Percentiles rank a stretch among this genome's conserved stretches.
These are phyloP conservation scores for Phytophthora ramorum DNA, from an alignment of 352 stramenopile genomes.

Conservation along the genomic window DNA sequence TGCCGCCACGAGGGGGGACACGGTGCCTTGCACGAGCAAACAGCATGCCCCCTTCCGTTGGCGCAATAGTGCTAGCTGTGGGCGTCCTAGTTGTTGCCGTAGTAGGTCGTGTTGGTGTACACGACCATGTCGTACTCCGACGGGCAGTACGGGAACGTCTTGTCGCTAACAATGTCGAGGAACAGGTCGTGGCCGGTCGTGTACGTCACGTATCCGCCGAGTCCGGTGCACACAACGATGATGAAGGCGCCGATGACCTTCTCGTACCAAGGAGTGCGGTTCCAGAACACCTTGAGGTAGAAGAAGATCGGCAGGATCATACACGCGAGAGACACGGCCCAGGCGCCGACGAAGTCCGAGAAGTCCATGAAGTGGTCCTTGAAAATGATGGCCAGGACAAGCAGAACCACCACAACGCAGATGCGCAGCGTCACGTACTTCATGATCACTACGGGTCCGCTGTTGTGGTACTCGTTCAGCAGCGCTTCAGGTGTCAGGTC, in stretches of 20 bases:
- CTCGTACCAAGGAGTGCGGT: slow-evolving; percentile 43
- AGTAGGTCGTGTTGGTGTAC: slow-evolving; percentile 58
- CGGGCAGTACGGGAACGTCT: slow-evolving; percentile 62
- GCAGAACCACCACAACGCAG: slow-evolving; percentile 46
- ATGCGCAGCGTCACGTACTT: slow-evolving; percentile 49
- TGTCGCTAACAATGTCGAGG: slow-evolving; percentile 31
- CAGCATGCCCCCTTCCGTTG: slow-evolving; percentile 22
- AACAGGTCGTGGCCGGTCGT: slow-evolving; percentile 43
- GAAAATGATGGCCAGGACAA: slow-evolving; percentile 53
- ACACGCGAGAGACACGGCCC: slow-evolving; percentile 56
- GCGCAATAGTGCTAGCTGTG: slow-evolving; percentile 20
- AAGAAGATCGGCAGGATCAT: slow-evolving; percentile 74
- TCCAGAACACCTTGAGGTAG: slow-evolving; percentile 70
- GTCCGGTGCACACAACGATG: slow-evolving; percentile 35
- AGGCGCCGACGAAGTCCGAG: slow-evolving; percentile 67
- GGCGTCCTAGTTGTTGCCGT: slow-evolving; percentile 39
- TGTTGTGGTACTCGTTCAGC: slow-evolving; percentile 40
- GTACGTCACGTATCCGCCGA: slow-evolving; percentile 53
- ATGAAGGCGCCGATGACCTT: slow-evolving; percentile 37
- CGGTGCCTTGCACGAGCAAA: slow-evolving; percentile 18
- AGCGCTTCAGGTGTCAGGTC: slow-evolving; percentile 37
- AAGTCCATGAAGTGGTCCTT: slow-evolving; percentile 71
- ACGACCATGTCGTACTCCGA: slow-evolving; percentile 44
- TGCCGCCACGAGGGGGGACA: slow-evolving; percentile 12
- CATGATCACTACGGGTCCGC: slow-evolving; percentile 34